Percentiles rank a stretch among this genome's conserved stretches.
These are phyloP conservation scores for Plectosphaerella sp. DNA, from an alignment of 2,329 filamentous ascomycete species.

Conservation along the genomic window DNA sequence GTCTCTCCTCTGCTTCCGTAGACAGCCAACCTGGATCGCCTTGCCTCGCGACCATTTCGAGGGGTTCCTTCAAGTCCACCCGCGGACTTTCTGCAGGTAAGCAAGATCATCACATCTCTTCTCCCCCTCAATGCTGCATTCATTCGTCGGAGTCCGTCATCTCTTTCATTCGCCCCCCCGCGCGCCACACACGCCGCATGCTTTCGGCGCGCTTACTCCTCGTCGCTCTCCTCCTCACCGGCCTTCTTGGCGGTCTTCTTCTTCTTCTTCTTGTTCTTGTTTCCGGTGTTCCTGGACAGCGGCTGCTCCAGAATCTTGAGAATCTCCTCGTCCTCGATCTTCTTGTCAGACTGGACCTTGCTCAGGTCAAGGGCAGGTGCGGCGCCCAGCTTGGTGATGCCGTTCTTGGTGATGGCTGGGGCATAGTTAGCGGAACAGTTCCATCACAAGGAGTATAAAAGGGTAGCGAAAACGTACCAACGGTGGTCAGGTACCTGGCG, in stretches of 20 bases:
- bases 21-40: no score
- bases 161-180: background rate
- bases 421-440: constrained; percentile 9
- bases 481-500: constrained; percentile 80
- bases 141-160: constrained; percentile 7
- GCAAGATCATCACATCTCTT: background rate
- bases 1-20: no score
- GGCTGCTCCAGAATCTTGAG: constrained; percentile 92
- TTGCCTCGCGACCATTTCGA: no score
- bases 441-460: background rate
- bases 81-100: no score
- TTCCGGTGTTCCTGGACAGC: constrained; percentile 79
- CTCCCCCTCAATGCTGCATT: background rate
- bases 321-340: constrained; percentile 93
- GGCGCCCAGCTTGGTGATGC: constrained; percentile 77
- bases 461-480: constrained; percentile 60
- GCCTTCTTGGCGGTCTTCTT: constrained; percentile 54
- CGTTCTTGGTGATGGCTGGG: constrained; percentile 94
- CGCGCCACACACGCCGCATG: background rate
- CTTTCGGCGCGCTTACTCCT: constrained; percentile 21
- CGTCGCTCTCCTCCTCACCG: constrained; percentile 24
- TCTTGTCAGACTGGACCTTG: constrained; percentile 93
- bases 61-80: no score
- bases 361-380: constrained; percentile 71
- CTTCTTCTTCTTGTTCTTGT: constrained; percentile 89